Conservation (phyloP, 148 eudicot genomes). For the Chenopodium berlandieri region DNA sequence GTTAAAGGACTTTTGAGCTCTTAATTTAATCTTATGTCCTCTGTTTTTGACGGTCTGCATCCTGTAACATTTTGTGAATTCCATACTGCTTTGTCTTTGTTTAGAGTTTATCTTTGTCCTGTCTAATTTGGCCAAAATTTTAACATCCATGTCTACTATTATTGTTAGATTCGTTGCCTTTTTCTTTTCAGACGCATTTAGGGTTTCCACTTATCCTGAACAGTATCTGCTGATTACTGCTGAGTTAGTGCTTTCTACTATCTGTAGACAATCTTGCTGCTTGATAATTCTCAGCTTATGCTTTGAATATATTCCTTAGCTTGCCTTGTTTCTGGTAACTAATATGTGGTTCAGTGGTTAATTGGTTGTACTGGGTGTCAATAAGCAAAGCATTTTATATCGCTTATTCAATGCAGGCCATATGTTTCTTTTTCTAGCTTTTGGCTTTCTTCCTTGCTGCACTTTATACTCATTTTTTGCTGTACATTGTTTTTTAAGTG, state of each 20-base stretch:
- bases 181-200: background rate
- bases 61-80: background rate
- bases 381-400: background rate
- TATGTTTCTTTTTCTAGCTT: slow-evolving; percentile 5
- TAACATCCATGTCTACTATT: background rate
- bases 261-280: background rate
- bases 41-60: background rate
- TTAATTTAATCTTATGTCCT: background rate
- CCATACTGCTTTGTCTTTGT: background rate
- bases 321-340: background rate
- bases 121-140: background rate
- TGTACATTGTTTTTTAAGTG: slow-evolving; percentile 9
- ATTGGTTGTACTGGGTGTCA: background rate
- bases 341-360: background rate
- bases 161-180: background rate
- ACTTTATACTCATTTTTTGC: slow-evolving; percentile 3
- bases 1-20: background rate
- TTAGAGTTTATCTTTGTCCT: background rate
- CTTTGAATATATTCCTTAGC: background rate
- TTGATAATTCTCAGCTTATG: background rate
- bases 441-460: slow-evolving; percentile 6
- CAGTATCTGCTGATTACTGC: background rate
- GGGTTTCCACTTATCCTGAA: slow-evolving; percentile 5
- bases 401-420: slow-evolving; percentile 4
- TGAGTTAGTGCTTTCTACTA: slow-evolving; percentile 4